Conservation (phyloP, 768 basidiomycete species). For the Thelephora aurantiotincta region DNA sequence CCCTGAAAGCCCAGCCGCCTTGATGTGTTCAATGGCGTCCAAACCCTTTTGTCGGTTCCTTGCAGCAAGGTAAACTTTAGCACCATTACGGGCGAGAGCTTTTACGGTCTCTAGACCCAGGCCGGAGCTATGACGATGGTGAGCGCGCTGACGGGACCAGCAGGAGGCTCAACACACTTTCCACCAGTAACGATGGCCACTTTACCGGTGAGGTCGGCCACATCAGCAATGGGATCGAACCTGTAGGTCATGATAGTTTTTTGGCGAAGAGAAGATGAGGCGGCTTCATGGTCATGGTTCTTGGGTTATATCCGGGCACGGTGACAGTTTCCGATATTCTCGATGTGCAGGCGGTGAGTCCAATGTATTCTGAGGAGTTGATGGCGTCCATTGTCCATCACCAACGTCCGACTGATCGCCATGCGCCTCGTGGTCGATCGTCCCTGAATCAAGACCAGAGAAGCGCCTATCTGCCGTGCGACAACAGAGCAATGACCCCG, state of each 20-base stretch:
- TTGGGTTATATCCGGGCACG: no score
- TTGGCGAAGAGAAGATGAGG: neutral
- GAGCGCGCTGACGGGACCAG: neutral
- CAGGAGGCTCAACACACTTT: slow-evolving; percentile 25
- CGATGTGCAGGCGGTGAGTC: no score
- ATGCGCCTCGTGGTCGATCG: no score
- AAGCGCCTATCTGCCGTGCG: no score
- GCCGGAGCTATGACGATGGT: slow-evolving; percentile 21
- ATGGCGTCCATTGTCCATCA: no score
- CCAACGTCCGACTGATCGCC: no score
- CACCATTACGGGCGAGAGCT: slow-evolving; percentile 36
- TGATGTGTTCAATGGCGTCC: slow-evolving; percentile 32
- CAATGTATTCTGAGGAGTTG: no score
- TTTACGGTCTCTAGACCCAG: slow-evolving; percentile 38
- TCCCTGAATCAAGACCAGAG: no score
- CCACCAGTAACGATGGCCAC: slow-evolving; percentile 45
- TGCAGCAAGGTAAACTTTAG: slow-evolving; percentile 46
- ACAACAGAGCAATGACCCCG: no score
- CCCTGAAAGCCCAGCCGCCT: slow-evolving; percentile 28
- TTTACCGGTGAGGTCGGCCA: slow-evolving; percentile 33
- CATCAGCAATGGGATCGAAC: slow-evolving; percentile 24
- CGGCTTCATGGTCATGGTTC: no score
- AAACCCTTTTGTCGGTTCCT: slow-evolving; percentile 31
- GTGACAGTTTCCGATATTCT: no score
- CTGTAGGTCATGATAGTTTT: neutral